Conservation (phyloP, 2,329 filamentous ascomycete genomes). For the Aspergillus aculeatinus region DNA sequence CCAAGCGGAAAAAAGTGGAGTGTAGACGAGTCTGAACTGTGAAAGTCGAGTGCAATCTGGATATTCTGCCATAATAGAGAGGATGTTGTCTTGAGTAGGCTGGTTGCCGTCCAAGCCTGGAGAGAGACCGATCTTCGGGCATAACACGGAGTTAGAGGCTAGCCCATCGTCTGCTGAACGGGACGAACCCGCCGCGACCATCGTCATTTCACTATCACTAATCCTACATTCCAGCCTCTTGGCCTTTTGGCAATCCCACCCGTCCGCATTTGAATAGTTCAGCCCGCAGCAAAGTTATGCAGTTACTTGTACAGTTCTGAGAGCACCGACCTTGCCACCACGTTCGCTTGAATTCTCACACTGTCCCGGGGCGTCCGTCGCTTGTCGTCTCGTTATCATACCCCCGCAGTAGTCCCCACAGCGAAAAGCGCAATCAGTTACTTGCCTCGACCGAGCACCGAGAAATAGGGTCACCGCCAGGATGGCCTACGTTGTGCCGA, state of each 20-base stretch:
- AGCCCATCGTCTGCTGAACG: not conserved
- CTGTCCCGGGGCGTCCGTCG: not conserved
- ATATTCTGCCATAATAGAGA: no score
- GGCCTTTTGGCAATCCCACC: not conserved
- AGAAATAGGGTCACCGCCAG: slow-evolving; percentile 3
- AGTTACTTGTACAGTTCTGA: not conserved
- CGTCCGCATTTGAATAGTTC: not conserved
- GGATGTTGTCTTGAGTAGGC: no score
- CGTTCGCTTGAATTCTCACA: not conserved
- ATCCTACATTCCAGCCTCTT: slow-evolving; percentile 1
- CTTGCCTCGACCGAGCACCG: not conserved
- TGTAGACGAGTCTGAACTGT: no score
- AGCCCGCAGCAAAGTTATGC: not conserved
- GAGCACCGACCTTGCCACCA: not conserved
- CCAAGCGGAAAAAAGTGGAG: no score
- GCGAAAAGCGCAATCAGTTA: not conserved
- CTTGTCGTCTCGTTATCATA: not conserved
- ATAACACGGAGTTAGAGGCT: slow-evolving; percentile 16
- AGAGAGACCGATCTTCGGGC: slow-evolving; percentile 2
- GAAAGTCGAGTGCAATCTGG: no score
- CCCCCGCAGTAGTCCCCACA: slow-evolving; percentile 12
- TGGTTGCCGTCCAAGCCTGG: not conserved
- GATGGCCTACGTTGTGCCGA: slow-evolving; percentile 94
- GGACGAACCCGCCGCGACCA: slow-evolving; percentile 7
- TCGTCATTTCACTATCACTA: slow-evolving; percentile 14